A percentile compares a stretch with the other conserved stretches of the same genome.
phyloP scores from a whole-genome alignment of 768 basidiomycete species.

The Tephrocybe sp. region DNA sequence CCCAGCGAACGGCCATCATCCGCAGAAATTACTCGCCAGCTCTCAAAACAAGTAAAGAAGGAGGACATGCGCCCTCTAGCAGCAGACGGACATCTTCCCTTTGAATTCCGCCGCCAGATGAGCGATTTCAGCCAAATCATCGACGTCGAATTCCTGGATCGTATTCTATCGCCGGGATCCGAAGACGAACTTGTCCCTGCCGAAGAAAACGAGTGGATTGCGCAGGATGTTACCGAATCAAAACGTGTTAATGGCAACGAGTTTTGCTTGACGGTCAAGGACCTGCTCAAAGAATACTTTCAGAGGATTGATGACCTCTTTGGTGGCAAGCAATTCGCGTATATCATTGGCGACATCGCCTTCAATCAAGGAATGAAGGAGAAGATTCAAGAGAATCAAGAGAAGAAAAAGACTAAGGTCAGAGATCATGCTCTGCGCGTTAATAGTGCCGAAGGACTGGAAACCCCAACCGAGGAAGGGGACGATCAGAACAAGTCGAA shows the following conservation, averaged over 20 bases:
- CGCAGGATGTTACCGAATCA: background rate
- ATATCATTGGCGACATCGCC: constrained; percentile 86
- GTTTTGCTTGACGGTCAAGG: background rate
- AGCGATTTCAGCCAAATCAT: background rate
- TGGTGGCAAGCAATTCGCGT: constrained; percentile 79
- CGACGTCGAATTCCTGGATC: background rate
- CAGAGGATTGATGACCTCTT: constrained; percentile 42
- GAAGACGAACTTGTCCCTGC: background rate
- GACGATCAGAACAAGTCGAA: too few relatives aligned
- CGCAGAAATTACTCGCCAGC: too few relatives aligned
- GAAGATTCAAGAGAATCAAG: constrained; percentile 59
- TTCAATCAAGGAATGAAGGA: constrained; percentile 87
- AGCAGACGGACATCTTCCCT: too few relatives aligned
- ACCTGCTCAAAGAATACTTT: background rate
- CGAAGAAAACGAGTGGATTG: background rate
- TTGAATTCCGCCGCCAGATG: too few relatives aligned
- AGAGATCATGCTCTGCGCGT: too few relatives aligned
- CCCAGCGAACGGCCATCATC: too few relatives aligned
- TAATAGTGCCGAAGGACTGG: too few relatives aligned
- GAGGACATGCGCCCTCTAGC: too few relatives aligned
- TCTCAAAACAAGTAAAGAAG: too few relatives aligned
- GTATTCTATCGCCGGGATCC: background rate
- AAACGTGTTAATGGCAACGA: background rate
- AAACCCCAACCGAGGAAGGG: too few relatives aligned
- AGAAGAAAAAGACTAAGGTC: constrained; percentile 70